Base-by-base conservation (phyloP, 805 yeast species). In the Cyberlindnera mycetangii region DNA sequence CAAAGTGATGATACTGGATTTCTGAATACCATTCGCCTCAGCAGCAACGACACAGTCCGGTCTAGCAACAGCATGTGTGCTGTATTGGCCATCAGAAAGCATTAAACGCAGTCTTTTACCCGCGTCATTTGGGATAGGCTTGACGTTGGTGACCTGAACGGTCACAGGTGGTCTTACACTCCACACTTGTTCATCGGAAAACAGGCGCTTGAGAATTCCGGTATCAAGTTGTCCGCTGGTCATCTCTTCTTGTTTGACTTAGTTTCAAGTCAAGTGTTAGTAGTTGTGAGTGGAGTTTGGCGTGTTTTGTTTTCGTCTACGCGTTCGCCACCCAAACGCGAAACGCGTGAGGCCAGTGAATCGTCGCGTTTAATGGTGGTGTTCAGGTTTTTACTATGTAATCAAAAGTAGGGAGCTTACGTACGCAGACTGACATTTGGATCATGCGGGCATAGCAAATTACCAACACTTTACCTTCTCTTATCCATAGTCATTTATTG, bases 31-130 rank as follows among this genome's bases (percentile, higher is more conserved):
- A 42, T 71, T 63, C 51, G 68, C 54, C 60, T 74, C 61, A 59
- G 72, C 68, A 42, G 68, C 68, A 35, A 72, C 66, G 27, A 73
- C 71, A 48, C 67, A 69, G 41, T 68, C 72, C 28, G 79, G 78
- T 59, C 80, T 75, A 49, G 77, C 65, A 22, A 79, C 71, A 5
- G 78, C 79, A 52, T 79, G 78, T 40, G 75, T 68, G 22, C 70
- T 64, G 53, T 65, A 75, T 20, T 63, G 60, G 24, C 83, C 83
- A 60, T 79, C 85, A 32, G 75, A 72, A 17, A 79, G 56, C 67
- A 78, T 67, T 41, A 72, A 49, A 53, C 78, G 67, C 11, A 69
- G 56, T 53, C 77, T 61, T 47, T 66, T 69, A 16, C 74, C 74
- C 12, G 59, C 57, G 11, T 66, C 70, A 44, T 70, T 73, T 15